These are phyloP conservation scores for Aspergillus brasiliensis DNA, from an alignment of 2,329 filamentous ascomycete species.

Conservation along the genomic window DNA sequence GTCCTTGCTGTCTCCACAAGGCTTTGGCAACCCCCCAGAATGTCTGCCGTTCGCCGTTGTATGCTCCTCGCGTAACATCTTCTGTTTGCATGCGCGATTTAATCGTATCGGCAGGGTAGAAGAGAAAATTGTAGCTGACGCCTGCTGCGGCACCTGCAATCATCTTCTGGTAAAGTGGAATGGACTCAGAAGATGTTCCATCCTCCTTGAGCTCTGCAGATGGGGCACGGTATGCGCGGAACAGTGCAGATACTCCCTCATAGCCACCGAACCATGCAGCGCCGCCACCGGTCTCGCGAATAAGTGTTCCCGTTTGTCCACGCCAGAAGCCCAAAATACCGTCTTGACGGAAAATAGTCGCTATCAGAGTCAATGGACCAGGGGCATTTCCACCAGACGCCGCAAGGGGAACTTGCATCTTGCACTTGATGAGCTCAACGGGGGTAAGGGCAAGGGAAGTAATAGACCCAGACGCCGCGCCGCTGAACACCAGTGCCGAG, in stretches of 20 bases:
- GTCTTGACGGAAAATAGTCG: conserved; percentile 77
- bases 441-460: conserved; percentile 91
- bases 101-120: conserved; percentile 96
- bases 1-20: conserved; percentile 79
- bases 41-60: conserved; percentile 58
- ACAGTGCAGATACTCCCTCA: conserved; percentile 73
- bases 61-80: conserved; percentile 53
- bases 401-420: conserved; percentile 77
- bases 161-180: conserved; percentile 86
- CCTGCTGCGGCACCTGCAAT: conserved; percentile 84
- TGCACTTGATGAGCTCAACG: conserved; percentile 97
- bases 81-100: conserved; percentile 96
- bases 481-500: conserved; percentile 73
- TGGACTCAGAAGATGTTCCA: conserved; percentile 32
- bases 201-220: not conserved
- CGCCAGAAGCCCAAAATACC: conserved; percentile 90
- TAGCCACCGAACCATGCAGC: conserved; percentile 95
- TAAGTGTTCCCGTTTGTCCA: conserved; percentile 88
- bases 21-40: conserved; percentile 72
- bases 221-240: conserved; percentile 58
- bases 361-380: conserved; percentile 70
- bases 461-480: conserved; percentile 82
- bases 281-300: conserved; percentile 89
- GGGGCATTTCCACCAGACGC: conserved; percentile 50
- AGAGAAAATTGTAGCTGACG: conserved; percentile 93